Evolutionary conservation across 345 rosid species (phyloP).

Genomic region (Cardamine chenopodiifolia): DNA sequence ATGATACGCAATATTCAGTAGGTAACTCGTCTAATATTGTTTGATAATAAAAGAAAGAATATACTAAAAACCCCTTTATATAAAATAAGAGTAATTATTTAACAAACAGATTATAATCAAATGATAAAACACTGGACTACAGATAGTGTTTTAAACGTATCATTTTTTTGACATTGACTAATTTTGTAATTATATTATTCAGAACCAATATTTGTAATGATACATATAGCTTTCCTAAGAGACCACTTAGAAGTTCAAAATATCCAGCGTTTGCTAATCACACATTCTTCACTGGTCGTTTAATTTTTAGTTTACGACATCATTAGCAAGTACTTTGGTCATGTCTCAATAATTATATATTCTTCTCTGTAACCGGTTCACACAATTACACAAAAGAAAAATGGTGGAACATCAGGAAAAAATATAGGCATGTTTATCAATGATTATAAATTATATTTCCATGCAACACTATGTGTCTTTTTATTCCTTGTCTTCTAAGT

Average conservation of each 20-base stretch:
- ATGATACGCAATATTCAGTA: neutral
- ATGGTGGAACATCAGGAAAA: constrained; percentile 1
- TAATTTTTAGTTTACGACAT: neutral
- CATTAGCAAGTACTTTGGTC: neutral
- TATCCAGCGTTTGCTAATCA: constrained; percentile 22
- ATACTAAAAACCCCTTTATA: neutral
- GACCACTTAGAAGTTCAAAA: constrained; percentile 8
- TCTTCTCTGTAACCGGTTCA: constrained; percentile 1
- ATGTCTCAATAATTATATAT: neutral
- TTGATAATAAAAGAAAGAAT: constrained; percentile 20
- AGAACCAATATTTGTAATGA: constrained; percentile 27
- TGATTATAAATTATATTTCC: constrained; percentile 8
- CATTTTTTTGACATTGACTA: constrained; percentile 18
- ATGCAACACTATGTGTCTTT: constrained; percentile 11
- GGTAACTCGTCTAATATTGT: neutral
- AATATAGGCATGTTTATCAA: constrained; percentile 15
- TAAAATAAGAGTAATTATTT: neutral
- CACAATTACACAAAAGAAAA: neutral
- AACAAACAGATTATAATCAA: constrained; percentile 17
- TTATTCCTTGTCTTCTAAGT: constrained; percentile 26
- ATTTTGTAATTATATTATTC: constrained; percentile 7
- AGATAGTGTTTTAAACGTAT: constrained; percentile 25
- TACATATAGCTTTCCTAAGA: constrained; percentile 16
- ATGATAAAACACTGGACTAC: constrained; percentile 28
- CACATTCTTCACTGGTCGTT: constrained; percentile 1